phyloP scores from a whole-genome alignment of 1,284 basidiomycete genomes.

The Athelia sp. region DNA sequence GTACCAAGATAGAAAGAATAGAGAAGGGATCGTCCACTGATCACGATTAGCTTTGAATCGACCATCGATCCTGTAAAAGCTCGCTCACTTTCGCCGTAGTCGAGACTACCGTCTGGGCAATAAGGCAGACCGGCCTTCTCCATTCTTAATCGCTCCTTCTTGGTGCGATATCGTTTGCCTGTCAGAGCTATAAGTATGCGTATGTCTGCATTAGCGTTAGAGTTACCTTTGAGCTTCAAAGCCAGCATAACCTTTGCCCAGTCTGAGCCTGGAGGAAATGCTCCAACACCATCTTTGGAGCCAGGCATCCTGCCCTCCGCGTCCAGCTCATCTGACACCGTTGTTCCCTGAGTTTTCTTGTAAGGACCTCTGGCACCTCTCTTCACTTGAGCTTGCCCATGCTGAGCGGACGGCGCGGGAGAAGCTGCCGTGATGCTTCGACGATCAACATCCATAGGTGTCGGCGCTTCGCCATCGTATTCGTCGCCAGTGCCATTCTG shows the following conservation, averaged over 20 bases:
- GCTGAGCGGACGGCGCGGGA: conserved; percentile 27
- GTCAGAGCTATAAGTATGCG: not conserved
- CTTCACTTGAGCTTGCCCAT: conserved; percentile 21
- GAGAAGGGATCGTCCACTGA: conserved; percentile 77
- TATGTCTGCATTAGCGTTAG: not conserved
- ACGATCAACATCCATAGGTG: conserved; percentile 35
- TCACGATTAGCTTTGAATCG: too few relatives aligned
- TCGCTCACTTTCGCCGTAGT: conserved; percentile 64
- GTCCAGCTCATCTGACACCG: conserved; percentile 54
- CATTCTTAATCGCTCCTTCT: conserved; percentile 69
- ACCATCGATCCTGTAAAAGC: too few relatives aligned
- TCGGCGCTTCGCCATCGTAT: conserved; percentile 18
- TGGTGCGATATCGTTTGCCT: conserved; percentile 75
- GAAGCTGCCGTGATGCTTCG: conserved; percentile 25
- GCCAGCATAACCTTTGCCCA: conserved; percentile 65
- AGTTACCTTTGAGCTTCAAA: conserved; percentile 64
- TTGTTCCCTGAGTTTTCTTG: conserved; percentile 30
- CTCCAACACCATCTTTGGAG: conserved; percentile 65
- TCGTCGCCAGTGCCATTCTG: conserved; percentile 31
- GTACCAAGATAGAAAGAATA: conserved; percentile 55
- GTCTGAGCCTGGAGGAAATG: conserved; percentile 63
- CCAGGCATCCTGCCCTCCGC: conserved; percentile 68
- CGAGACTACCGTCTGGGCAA: conserved; percentile 64
- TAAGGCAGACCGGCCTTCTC: conserved; percentile 69
- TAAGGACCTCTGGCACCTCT: conserved; percentile 42